Evolutionary conservation across 2,329 filamentous ascomycete species (phyloP), one percentile per base, ranked within the genome.

Genomic region (Pestalotiopsis fici): DNA sequence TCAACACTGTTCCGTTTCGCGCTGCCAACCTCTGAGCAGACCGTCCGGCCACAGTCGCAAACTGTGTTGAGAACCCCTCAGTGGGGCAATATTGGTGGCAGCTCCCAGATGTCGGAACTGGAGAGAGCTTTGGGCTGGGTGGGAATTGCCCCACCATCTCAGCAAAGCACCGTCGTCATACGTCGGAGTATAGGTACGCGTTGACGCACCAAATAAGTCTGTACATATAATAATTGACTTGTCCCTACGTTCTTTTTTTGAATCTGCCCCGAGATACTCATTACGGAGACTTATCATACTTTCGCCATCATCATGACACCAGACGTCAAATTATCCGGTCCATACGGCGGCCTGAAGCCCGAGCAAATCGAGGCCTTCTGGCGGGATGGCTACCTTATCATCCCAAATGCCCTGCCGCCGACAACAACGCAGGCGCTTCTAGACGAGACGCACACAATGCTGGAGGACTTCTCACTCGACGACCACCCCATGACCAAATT

Each of bases 401-500:
- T 99, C 74, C 93, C 93, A 1, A 81, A 91, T 75, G 95, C 93
- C 66, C 88, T 98, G 54, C 85, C 86, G 11, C 85, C 86, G 0
- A 78, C 85, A 1, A 93, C 91, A 21, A 88, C 95, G 61, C 78
- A 86, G 15, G 82, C 87, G 27, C 88, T 98, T 3, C 87, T 98
- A 21, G 78, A 81, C 69, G 93, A 97, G 80, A 96, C 94, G 5
- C 85, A 91, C 76, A 82, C 83, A 39, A 87, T 98, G 70, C 91
- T 98, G 61, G 83, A 89, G 65, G 84, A 87, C 69, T 95, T 99
- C 81, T 86, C 90, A 47, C 86, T 98, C n/a, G 85, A 88, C 43
- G 88, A 92, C 67, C 96, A 98, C 80, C 95, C 96, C 1, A 91
- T 98, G 86, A 98, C 96, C 9, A 91, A 91, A 77, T 99, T 99